Evolutionary conservation across 495 filamentous ascomycete species (phyloP).

Genomic region (Trypethelium eluteriae): DNA sequence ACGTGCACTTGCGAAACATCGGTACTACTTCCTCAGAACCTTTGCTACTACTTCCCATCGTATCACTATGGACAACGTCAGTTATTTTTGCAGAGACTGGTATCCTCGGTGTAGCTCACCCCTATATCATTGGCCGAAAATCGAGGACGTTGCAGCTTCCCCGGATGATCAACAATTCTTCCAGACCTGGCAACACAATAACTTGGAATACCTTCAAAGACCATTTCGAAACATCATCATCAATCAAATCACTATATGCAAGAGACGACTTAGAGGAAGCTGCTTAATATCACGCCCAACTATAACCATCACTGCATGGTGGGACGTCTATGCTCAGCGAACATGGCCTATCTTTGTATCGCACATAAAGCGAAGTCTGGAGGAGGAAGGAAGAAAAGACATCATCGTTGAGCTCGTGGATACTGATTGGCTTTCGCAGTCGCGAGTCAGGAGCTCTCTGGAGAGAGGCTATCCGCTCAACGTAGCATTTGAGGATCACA

Average conservation of each 20-base stretch:
- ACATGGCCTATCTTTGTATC: background rate
- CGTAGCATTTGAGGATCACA: background rate
- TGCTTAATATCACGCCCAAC: background rate
- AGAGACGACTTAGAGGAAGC: background rate
- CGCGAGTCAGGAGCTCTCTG: background rate
- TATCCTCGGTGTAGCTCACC: slow-evolving; percentile 30
- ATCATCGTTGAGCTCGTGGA: background rate
- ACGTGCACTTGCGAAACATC: no score
- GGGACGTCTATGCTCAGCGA: background rate
- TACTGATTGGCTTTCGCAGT: background rate
- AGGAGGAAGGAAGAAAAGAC: background rate
- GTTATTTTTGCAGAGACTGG: slow-evolving; percentile 38
- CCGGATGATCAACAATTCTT: background rate
- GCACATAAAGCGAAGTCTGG: background rate
- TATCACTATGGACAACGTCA: slow-evolving; percentile 37
- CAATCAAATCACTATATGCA: background rate
- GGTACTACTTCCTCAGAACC: background rate
- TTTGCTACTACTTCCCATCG: slow-evolving; percentile 34
- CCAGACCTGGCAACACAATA: background rate
- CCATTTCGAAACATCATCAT: background rate
- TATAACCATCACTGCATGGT: background rate
- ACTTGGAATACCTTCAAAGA: background rate
- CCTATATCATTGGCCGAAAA: background rate
- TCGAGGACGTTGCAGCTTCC: background rate
- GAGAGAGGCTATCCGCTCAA: background rate